Evolutionary conservation across 192 early-diverging fungal species (phyloP).

Genomic region (Mortierella antarctica): DNA sequence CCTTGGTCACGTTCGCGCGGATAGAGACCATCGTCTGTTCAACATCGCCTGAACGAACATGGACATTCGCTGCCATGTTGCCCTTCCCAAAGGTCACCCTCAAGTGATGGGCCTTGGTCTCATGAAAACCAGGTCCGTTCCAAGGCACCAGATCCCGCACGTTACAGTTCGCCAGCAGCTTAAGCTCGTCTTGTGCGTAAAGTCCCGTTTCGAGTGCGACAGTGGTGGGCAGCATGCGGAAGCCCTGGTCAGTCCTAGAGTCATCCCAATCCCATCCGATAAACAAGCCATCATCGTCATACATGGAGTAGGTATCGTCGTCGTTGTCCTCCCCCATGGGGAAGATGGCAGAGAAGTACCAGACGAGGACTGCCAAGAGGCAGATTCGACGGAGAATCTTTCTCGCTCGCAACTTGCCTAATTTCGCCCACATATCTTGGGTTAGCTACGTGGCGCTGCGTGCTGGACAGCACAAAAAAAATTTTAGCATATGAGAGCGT

Average conservation of each 20-base stretch:
- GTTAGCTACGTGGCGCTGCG: neutral
- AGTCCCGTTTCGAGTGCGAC: neutral
- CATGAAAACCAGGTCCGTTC: constrained; percentile 10
- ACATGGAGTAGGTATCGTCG: neutral
- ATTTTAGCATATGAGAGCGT: too few species aligned
- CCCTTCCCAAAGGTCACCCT: constrained; percentile 36
- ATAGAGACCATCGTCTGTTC: constrained; percentile 12
- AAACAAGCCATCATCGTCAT: neutral
- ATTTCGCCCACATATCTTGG: neutral
- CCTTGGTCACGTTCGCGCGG: constrained; percentile 38
- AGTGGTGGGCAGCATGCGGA: neutral
- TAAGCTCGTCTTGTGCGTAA: neutral
- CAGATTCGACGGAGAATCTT: constrained; percentile 22
- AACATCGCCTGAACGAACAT: constrained; percentile 22
- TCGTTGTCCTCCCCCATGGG: neutral
- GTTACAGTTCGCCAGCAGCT: neutral
- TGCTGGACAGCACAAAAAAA: neutral
- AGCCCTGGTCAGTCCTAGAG: neutral
- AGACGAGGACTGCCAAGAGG: constrained; percentile 4
- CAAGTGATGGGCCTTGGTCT: constrained; percentile 3
- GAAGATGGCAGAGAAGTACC: constrained; percentile 19
- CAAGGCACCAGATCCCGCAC: constrained; percentile 26
- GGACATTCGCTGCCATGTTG: constrained; percentile 14
- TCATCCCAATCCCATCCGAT: too few species aligned
- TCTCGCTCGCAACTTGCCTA: constrained; percentile 32